Percentiles rank a stretch among this genome's conserved stretches.
Conservation (phyloP, 2,329 filamentous ascomycete genomes). For the Aspergillus floridensis region DNA sequence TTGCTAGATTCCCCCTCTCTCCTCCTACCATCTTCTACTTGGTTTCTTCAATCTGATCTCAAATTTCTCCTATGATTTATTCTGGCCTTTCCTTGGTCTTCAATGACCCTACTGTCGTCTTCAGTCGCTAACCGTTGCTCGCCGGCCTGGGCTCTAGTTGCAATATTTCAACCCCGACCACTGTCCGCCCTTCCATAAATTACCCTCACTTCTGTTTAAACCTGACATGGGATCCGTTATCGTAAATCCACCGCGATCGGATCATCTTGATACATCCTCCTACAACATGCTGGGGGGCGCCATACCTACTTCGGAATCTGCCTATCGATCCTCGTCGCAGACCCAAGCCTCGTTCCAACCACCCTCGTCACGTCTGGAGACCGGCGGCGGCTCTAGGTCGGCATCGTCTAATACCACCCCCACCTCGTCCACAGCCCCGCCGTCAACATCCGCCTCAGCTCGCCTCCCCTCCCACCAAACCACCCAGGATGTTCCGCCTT, state of each 20-base stretch:
- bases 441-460: conserved; percentile 33
- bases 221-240: conserved; percentile 61
- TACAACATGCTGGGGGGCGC: conserved; percentile 63
- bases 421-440: conserved; percentile 39
- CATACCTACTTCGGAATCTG: conserved; percentile 40
- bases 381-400: conserved; percentile 30
- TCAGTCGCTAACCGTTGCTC: conserved; percentile 17
- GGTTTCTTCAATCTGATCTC: not conserved
- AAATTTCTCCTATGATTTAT: not conserved
- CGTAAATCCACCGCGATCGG: conserved; percentile 68
- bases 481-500: conserved; percentile 36
- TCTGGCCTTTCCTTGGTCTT: conserved; percentile 1
- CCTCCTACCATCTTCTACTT: not conserved
- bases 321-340: conserved; percentile 31
- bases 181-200: conserved; percentile 16
- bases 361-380: conserved; percentile 22
- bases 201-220: not conserved
- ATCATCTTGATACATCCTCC: conserved; percentile 64
- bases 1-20: not conserved
- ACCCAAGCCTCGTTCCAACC: conserved; percentile 27
- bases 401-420: conserved; percentile 34
- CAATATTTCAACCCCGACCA: conserved; percentile 1
- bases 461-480: conserved; percentile 27
- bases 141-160: conserved; percentile 12
- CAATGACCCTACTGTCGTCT: not conserved